Evolutionary conservation across 345 rosid genomes (phyloP).

Genomic region (Gossypium ekmanianum): DNA sequence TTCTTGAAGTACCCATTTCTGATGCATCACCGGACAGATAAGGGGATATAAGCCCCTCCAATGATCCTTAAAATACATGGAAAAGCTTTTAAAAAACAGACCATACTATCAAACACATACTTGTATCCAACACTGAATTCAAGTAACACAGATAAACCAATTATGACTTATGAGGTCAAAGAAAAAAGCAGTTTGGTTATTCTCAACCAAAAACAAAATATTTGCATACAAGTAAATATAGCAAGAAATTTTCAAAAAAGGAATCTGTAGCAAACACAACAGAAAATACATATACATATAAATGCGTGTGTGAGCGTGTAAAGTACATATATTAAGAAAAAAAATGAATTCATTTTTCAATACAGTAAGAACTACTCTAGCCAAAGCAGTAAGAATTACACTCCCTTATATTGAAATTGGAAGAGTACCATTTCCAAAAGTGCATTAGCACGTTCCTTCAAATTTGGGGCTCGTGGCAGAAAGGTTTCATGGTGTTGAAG

Average conservation of each 20-base stretch:
- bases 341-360: not conserved
- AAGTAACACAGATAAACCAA: not conserved
- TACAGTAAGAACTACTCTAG: not conserved
- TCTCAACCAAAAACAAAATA: not conserved
- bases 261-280: not conserved
- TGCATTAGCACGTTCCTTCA: slow-evolving; percentile 94
- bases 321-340: no score
- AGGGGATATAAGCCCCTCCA: not conserved
- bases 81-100: not conserved
- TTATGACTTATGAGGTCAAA: not conserved
- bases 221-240: not conserved
- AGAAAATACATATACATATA: no score
- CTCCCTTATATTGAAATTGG: not conserved
- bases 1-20: not conserved
- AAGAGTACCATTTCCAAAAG: slow-evolving; percentile 83
- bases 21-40: not conserved
- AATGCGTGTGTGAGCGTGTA: no score
- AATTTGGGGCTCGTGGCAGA: slow-evolving; percentile 95
- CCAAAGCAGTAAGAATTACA: not conserved
- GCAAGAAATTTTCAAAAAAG: not conserved
- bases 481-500: slow-evolving; percentile 99
- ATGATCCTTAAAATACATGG: no score
- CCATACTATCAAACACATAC: not conserved
- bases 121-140: not conserved
- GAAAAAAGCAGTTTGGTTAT: not conserved